Evolutionary conservation across 2,329 filamentous ascomycete genomes (phyloP).

Genomic region (Sarocladium oryzae): DNA sequence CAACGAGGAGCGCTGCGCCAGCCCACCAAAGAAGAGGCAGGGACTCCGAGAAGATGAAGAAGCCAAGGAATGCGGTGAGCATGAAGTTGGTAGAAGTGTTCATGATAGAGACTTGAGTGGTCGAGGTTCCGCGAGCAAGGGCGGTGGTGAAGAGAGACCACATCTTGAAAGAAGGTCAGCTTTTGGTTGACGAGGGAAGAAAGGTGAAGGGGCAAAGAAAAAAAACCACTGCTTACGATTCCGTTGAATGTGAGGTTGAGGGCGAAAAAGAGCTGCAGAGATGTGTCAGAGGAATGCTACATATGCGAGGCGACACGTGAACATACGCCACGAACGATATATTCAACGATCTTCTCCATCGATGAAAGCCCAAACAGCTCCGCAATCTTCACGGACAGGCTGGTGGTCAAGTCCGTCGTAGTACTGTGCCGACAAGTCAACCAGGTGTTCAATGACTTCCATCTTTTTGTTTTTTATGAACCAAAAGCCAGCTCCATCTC

Average conservation of each 20-base stretch:
- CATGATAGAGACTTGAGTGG: constrained; percentile 73
- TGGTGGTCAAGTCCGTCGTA: constrained; percentile 48
- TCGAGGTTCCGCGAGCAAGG: constrained; percentile 66
- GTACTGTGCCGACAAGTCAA: constrained; percentile 32
- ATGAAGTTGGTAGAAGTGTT: constrained; percentile 81
- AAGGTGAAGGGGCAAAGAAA: not conserved
- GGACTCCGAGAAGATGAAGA: constrained; percentile 63
- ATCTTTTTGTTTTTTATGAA: no score
- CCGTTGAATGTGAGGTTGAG: constrained; percentile 71
- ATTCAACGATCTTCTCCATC: constrained; percentile 37
- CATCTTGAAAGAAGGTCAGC: constrained; percentile 43
- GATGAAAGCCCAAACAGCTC: constrained; percentile 35
- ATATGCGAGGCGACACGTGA: not conserved
- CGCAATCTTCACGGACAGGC: constrained; percentile 39
- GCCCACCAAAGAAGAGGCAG: constrained; percentile 72
- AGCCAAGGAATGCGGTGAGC: constrained; percentile 65
- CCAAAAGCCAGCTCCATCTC: no score
- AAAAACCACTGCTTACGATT: constrained; percentile 41
- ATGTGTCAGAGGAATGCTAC: constrained; percentile 5
- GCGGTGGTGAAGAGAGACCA: constrained; percentile 78
- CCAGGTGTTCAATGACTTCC: no score
- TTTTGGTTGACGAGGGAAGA: not conserved
- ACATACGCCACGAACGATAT: constrained; percentile 43
- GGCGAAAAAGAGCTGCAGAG: constrained; percentile 61
- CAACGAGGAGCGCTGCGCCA: constrained; percentile 65